Evolutionary conservation across 768 basidiomycete genomes (phyloP), one percentile per base, ranked within the genome.

Genomic region (Psilocybe subaeruginosa): DNA sequence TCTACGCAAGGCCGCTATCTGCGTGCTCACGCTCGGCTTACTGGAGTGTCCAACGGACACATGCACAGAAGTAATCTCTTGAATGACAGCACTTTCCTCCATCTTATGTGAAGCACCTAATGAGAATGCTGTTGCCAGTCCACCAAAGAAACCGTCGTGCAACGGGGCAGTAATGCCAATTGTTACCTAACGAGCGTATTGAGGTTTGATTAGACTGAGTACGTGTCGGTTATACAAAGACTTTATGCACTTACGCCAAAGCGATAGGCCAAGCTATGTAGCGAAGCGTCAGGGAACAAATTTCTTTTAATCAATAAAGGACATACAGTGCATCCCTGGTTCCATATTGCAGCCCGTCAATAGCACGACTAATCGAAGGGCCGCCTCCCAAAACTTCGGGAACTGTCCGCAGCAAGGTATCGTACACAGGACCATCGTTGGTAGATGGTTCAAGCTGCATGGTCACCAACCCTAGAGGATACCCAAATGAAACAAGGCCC

Each of bases 271-370:
- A 90, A 75, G 33, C 90, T 91, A 23, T 23, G 23, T 23, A 61
- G 29, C 29, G 41, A 51, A 43, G 41, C 51, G 16, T 57, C n/a
- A 39, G 17, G 51, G 37, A 51, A 63, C 14, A 49, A 7, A 16
- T 31, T 35, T 56, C 56, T 31, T n/a, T 37, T 54, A 54, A 17
- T 27, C 29, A 59, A 43, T n/a, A 19, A 17, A 37, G 30, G 19
- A 82, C 90, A 66, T 70, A 91, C 90, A 91, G 77, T 23, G 89
- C 86, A 73, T 91, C 83, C 37, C 90, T 80, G 9, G 86, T 88
- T 0, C 79, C 84, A 69, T 88, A 92, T 50, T 83, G 74, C n/a
- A 91, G 77, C 0, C 92, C 91, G 71, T 94, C 92, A 0, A 80
- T 83, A n/a, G 89, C 92, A 37, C 82, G 82, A 8, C 86, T 74